These are phyloP conservation scores for Eimeria praecox DNA, from an alignment of 169 alveolate genomes.

Conservation along the genomic window DNA sequence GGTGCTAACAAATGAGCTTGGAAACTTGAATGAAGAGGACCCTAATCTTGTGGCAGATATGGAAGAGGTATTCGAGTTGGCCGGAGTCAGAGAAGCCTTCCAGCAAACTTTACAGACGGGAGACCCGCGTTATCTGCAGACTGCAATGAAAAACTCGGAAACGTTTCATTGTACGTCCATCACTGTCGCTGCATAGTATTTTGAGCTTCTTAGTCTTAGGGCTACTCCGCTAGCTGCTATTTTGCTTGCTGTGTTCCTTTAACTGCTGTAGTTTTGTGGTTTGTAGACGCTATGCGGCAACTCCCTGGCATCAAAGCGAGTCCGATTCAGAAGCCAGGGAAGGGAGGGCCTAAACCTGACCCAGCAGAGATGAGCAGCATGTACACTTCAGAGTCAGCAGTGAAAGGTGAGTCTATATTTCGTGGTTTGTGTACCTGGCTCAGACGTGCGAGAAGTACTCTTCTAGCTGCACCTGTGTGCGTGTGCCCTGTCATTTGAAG, in stretches of 20 bases:
- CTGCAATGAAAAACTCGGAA: conserved; percentile 53
- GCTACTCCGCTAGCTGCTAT: neutral
- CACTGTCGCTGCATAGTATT: too few relatives aligned
- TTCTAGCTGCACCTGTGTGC: neutral
- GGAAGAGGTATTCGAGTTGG: conserved; percentile 19
- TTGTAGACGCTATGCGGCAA: conserved; percentile 47
- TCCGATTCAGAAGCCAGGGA: conserved; percentile 21
- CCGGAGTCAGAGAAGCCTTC: conserved; percentile 30
- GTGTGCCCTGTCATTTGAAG: neutral
- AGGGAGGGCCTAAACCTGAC: conserved; percentile 1
- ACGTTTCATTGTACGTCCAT: neutral
- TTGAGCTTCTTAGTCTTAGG: too few relatives aligned
- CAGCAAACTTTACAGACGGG: neutral
- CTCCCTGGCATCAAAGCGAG: conserved; percentile 60
- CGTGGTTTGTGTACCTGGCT: neutral
- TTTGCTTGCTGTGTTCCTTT: neutral
- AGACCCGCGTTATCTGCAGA: conserved; percentile 43
- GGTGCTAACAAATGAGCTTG: conserved; percentile 17
- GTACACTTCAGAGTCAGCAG: conserved; percentile 44
- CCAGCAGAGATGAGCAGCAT: conserved; percentile 55
- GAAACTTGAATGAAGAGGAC: conserved; percentile 9
- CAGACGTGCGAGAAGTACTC: neutral
- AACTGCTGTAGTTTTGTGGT: conserved; percentile 13
- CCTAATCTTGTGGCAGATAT: conserved; percentile 5
- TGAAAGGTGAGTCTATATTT: neutral